Evolutionary conservation across 179 eudicot species (phyloP).

Genomic region (Gypsophila paniculata): DNA sequence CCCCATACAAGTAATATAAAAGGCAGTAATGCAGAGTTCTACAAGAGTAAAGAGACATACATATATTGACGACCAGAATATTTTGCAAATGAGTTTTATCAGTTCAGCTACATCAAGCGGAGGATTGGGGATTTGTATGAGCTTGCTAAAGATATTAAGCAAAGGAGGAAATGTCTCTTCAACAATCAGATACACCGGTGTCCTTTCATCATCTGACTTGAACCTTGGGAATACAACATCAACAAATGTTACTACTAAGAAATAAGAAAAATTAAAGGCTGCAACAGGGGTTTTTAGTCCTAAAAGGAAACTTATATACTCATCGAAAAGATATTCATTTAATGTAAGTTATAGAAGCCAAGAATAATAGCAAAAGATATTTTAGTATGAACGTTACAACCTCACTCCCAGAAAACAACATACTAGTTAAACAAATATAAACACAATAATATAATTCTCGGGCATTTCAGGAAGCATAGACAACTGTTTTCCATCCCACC

Average conservation of each 20-base stretch:
- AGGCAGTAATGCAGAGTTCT: neutral
- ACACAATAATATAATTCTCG: neutral
- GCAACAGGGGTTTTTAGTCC: neutral
- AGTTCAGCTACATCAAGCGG: slow-evolving; percentile 84
- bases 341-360: neutral
- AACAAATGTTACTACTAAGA: neutral
- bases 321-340: neutral
- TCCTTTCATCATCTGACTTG: slow-evolving; percentile 97
- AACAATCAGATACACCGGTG: slow-evolving; percentile 69
- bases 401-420: neutral
- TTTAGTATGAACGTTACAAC: neutral
- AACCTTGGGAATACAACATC: slow-evolving; percentile 48
- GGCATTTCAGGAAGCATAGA: neutral
- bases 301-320: neutral
- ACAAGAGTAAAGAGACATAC: slow-evolving; percentile 60
- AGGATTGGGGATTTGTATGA: slow-evolving; percentile 73
- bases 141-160: slow-evolving; percentile 70
- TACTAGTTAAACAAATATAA: neutral
- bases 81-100: slow-evolving; percentile 95
- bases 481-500: neutral
- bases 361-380: neutral
- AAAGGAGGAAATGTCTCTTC: slow-evolving; percentile 91
- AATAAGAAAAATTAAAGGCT: neutral
- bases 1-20: neutral
- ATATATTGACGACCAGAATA: slow-evolving; percentile 97